phyloP scores from a whole-genome alignment of 1,284 basidiomycete species.

The Sphagnurus paluster region DNA sequence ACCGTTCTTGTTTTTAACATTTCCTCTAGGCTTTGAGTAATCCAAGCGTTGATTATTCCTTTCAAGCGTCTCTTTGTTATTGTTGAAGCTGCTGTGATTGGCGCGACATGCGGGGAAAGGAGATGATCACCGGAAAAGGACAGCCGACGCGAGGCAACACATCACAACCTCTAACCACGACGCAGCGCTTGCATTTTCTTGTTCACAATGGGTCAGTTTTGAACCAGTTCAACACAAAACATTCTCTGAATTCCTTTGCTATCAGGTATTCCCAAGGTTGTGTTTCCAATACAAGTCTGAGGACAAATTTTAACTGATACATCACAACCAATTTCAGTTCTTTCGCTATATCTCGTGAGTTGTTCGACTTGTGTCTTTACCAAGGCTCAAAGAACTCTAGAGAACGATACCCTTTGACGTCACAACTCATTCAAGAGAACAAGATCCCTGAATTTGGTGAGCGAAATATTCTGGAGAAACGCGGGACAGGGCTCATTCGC shows the following conservation, averaged over 20 bases:
- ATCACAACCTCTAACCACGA: constrained; percentile 2
- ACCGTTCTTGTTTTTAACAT: no score
- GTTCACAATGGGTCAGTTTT: constrained; percentile 33
- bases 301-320: no score
- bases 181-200: neutral
- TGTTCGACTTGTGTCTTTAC: constrained; percentile 11
- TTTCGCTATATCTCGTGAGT: constrained; percentile 84
- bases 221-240: no score
- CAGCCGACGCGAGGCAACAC: constrained; percentile 10
- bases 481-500: constrained; percentile 4
- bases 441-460: constrained; percentile 93
- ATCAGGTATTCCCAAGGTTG: constrained; percentile 62
- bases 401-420: constrained; percentile 97
- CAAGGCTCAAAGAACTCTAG: constrained; percentile 36
- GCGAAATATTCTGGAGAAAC: constrained; percentile 16
- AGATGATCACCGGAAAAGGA: constrained; percentile 16
- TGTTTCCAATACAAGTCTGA: constrained; percentile 1
- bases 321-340: constrained; percentile 52
- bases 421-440: constrained; percentile 95
- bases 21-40: no score
- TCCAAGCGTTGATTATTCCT: no score
- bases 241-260: no score
- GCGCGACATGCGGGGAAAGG: no score
- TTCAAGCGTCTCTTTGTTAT: no score
- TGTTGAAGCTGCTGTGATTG: no score